Percentiles rank a stretch among this genome's conserved stretches.
Evolutionary conservation across 2,329 filamentous ascomycete genomes (phyloP).

Genomic region (Mariannaea sp.): DNA sequence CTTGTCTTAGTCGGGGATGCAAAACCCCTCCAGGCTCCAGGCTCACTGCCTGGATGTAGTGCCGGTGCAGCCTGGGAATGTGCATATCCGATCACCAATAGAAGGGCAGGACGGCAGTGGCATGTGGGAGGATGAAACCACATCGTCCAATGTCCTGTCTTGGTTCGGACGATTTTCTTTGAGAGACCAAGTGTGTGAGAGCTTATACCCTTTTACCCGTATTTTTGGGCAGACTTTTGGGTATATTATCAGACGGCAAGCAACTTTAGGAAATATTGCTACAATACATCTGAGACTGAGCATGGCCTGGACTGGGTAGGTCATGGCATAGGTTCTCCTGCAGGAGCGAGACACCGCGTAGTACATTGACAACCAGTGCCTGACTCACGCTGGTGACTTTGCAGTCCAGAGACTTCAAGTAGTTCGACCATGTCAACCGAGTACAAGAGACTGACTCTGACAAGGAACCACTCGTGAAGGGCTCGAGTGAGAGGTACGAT

Average conservation of each 20-base stretch:
- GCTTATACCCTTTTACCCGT: no score
- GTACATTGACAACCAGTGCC: not conserved
- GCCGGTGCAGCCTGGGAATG: conserved; percentile 29
- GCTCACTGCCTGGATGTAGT: conserved; percentile 30
- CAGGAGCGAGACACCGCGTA: not conserved
- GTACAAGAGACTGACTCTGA: not conserved
- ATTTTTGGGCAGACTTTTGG: no score
- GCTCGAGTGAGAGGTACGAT: not conserved
- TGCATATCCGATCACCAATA: conserved; percentile 30
- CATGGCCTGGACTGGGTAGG: not conserved
- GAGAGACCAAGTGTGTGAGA: not conserved
- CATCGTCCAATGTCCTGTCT: not conserved
- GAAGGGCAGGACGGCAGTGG: conserved; percentile 16
- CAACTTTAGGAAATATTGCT: not conserved
- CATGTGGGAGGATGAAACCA: conserved; percentile 9
- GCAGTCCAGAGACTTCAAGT: not conserved
- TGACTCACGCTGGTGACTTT: conserved; percentile 15
- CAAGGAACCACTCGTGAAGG: not conserved
- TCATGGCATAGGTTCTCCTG: conserved; percentile 1
- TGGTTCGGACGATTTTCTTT: not conserved
- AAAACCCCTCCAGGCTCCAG: conserved; percentile 33
- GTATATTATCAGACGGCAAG: not conserved
- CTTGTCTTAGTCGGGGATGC: conserved; percentile 29
- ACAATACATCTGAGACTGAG: not conserved
- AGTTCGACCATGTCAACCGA: not conserved